Base-by-base conservation (phyloP, 2,329 filamentous ascomycete species). In the Verticillium klebahnii region DNA sequence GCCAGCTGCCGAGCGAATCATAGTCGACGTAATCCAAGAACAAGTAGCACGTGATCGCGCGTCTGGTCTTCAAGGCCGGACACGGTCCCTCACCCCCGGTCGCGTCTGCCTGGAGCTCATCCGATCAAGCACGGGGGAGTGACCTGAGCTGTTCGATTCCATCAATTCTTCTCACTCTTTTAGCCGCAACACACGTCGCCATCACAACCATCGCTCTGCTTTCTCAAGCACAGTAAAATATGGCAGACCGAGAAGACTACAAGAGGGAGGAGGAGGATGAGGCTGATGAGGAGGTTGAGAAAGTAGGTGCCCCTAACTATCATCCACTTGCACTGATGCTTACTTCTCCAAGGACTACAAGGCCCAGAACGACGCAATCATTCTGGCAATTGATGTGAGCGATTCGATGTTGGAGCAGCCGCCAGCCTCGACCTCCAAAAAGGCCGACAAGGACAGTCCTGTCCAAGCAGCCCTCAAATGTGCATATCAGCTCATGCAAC, bases 361-460 rank as follows among this genome's bases (percentile, higher is more conserved):
- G 78, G 84, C 89, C 1, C 89, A 93, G 72, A 97, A 97, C 78
- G 95, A 99, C 87, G 95, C 95, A n/a, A 85, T 98, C n/a, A 83
- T 99, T 29, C 94, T 99, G 73, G 94, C 93, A 15, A 97, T 99
- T 69, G 90, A 98, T 69, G 83, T 98, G 71, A 97, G 91, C 80
- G 77, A 86, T 40, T 93, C 92, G 0, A 99, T 98, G 94, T 80
- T 98, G 65, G 79, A 80, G 67, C 79, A 79, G 52, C 91, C 91
- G 25, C 83, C 86, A 2, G 77, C 82, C 2, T 82, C 82, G 7
- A 82, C 85, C 64, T 84, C 88, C 58, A 96, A 91, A 76, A 94
- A 93, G 73, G 85, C 87, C 54, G 89, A 91, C 66, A 87, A 82
- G 62, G 91, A 94, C 69, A 93, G 90, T 55, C 88, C 94, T 4